These are phyloP conservation scores for Colletotrichum tabaci DNA, from an alignment of 2,329 filamentous ascomycete species.

Conservation along the genomic window DNA sequence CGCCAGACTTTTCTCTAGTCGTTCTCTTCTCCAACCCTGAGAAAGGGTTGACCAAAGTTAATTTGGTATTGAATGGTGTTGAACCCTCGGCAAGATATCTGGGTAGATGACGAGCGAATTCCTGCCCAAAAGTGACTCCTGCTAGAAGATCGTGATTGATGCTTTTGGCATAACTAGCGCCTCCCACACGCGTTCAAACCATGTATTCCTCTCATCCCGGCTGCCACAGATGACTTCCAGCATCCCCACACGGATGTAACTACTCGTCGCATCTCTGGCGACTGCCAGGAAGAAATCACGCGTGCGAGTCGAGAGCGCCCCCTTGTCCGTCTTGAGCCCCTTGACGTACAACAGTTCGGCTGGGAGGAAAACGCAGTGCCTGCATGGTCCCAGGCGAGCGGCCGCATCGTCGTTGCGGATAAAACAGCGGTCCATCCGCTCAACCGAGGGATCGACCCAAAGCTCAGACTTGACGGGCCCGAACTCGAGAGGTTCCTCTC, in stretches of 20 bases:
- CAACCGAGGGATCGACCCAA: slow-evolving; percentile 17
- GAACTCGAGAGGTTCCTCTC: too few species aligned
- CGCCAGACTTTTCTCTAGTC: too few species aligned
- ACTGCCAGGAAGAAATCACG: slow-evolving; percentile 19
- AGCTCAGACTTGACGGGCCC: slow-evolving; percentile 3
- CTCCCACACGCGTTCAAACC: slow-evolving; percentile 5
- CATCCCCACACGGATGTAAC: not conserved
- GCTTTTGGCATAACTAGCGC: not conserved
- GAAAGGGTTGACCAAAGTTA: too few species aligned
- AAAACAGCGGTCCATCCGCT: not conserved
- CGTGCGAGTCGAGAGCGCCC: not conserved
- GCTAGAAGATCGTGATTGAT: not conserved
- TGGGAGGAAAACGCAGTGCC: slow-evolving; percentile 2
- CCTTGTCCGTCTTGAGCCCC: slow-evolving; percentile 5
- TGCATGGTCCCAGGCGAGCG: not conserved
- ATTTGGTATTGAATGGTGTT: too few species aligned
- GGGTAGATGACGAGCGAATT: not conserved
- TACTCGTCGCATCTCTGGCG: not conserved
- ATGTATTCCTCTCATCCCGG: not conserved
- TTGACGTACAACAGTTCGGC: slow-evolving; percentile 12
- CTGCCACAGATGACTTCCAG: slow-evolving; percentile 17
- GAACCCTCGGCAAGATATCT: not conserved
- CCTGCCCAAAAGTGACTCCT: not conserved
- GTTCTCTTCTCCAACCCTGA: too few species aligned
- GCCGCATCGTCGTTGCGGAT: not conserved